phyloP scores from a whole-genome alignment of 139 green algal genomes.

The Chlorella sp. region DNA sequence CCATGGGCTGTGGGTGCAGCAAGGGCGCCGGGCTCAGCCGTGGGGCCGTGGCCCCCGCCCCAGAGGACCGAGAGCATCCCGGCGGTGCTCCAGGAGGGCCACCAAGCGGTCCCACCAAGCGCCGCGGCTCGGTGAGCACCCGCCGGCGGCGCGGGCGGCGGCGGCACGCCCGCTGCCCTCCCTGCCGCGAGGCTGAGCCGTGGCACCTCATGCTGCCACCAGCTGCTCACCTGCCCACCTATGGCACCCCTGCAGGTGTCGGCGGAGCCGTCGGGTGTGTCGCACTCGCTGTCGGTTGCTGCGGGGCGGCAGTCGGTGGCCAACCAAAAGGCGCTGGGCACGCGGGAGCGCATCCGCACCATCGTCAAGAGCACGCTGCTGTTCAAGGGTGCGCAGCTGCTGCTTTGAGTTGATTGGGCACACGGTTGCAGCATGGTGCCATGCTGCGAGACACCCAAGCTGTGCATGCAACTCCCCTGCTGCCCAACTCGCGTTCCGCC shows the following conservation, averaged over 20 bases:
- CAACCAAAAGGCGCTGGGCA: background rate
- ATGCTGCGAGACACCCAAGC: too few species aligned
- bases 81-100: background rate
- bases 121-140: slow-evolving; percentile 15
- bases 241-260: slow-evolving; percentile 13
- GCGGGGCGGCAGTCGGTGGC: background rate
- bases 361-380: slow-evolving; percentile 33
- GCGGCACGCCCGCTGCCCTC: background rate
- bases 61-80: background rate
- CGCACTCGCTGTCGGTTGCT: background rate
- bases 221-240: background rate
- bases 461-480: too few species aligned
- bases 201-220: too few species aligned
- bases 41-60: background rate
- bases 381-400: slow-evolving; percentile 25
- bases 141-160: background rate
- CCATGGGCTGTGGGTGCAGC: background rate
- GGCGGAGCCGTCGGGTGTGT: slow-evolving; percentile 1
- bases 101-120: background rate
- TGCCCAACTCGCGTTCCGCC: too few species aligned
- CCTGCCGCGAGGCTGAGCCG: background rate
- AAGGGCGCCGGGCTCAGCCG: background rate
- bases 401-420: too few species aligned
- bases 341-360: background rate
- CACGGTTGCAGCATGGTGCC: too few species aligned